phyloP scores from a whole-genome alignment of 352 stramenopile genomes.

The Globisporangium rhizosaccharum region DNA sequence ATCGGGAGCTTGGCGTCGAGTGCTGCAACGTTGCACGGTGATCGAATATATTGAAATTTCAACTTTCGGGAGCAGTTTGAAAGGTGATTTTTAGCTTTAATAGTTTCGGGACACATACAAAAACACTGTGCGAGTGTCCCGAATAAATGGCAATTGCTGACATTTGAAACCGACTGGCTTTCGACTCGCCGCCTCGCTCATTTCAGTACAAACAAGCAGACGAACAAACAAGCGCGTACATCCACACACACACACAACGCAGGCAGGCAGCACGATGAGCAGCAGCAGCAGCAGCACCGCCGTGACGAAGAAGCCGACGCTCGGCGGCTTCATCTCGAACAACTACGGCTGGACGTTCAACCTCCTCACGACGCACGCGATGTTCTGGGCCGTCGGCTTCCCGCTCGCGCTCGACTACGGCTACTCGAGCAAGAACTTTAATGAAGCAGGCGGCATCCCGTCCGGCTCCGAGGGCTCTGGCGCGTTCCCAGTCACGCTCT shows the following conservation, averaged over 20 bases:
- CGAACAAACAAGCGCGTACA: neutral
- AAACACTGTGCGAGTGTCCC: too few relatives aligned
- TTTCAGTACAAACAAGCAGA: too few relatives aligned
- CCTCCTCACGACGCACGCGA: conserved; percentile 65
- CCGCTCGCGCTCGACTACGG: conserved; percentile 70
- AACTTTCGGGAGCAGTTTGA: too few relatives aligned
- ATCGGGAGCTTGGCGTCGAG: too few relatives aligned
- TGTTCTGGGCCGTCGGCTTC: conserved; percentile 84
- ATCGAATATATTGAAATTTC: too few relatives aligned
- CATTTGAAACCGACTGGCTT: too few relatives aligned
- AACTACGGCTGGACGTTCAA: conserved; percentile 87
- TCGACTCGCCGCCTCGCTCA: too few relatives aligned
- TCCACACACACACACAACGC: neutral
- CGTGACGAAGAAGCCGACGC: conserved; percentile 21
- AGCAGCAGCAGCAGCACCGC: conserved; percentile 1
- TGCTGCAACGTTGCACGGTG: too few relatives aligned
- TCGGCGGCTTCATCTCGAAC: conserved; percentile 54
- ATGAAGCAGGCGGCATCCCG: conserved; percentile 67
- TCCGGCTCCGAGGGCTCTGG: conserved; percentile 72
- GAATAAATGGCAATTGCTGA: too few relatives aligned
- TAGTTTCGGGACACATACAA: too few relatives aligned
- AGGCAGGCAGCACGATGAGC: neutral
- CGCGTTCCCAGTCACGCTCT: conserved; percentile 76
- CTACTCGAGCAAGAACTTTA: conserved; percentile 74
- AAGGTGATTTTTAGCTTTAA: too few relatives aligned